Evolutionary conservation across 1,139 yeast genomes (phyloP), one percentile per base, ranked within the genome.

Genomic region (Scheffersomyces illinoinensis): DNA sequence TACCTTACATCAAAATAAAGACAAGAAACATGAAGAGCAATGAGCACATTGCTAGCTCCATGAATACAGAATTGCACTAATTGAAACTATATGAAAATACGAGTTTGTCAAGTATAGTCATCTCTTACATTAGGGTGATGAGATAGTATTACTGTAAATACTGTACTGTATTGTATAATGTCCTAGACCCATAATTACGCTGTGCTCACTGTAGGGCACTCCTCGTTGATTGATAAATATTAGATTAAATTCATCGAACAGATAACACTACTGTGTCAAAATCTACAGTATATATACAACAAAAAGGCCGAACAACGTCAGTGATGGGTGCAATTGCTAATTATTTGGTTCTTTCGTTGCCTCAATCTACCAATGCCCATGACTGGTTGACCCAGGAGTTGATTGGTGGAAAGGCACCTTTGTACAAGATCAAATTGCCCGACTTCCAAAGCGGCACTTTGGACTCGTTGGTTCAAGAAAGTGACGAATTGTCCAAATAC

Each of bases 371-470:
- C 43, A 74, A 80, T 59, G 77, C 83, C 20, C 68, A 68, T 49
- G 76, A 73, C 49, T 83, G 84, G 82, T 72, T 85, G 58, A 82
- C 81, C 63, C 71, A 75, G 58, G 69, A 76, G 18, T 75, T 83
- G 59, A 76, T 76, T 64, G 81, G 77, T 33, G 87, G 87, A 17
- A 76, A 74, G 59, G 69, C 70, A 54, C 76, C 78, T 18, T 69
- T 83, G 54, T 71, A 74, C 59, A 76, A 77, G 58, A 85, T 91
- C 62, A 78, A 80, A 52, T 81, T 93, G 57, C 99, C 98, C n/a
- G 87, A 84, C 64, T 93, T 95, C 75, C 96, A 95, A 75, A 91
- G 95, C 65, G 98, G 98, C 47, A 93, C 98, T 3, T 83, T 95
- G 70, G 99, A 96, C 76, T 89, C 93, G 50, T 83, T 95, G 62